Base-by-base conservation (phyloP, 192 early-diverging fungal species). In the Kickxella alabastrina region DNA sequence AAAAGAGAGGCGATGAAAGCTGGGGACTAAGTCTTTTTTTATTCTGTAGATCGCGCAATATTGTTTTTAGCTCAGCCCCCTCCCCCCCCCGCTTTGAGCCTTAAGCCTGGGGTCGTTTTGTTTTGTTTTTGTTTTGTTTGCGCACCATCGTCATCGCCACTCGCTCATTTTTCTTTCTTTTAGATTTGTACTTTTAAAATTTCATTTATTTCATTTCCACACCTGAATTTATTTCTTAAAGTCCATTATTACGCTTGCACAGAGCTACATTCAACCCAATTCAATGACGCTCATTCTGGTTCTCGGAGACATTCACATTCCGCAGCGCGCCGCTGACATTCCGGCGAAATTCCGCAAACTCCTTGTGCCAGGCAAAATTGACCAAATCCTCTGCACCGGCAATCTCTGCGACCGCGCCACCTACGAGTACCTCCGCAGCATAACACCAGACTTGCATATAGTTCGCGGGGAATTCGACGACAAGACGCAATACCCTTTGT, bases 301-400 rank as follows among this genome's bases (percentile, higher is more conserved):
- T 43, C 85, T 97, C 60, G 93, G 93, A 49, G 94, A 98, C 72
- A 80, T 95, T 50, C 91, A 97, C 80, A 91, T 98, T 73, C 95
- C 95, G 29, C 83, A 94, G 55, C 83, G 95, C 6, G 86, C 85
- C 19, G 80, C 87, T 27, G 88, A 89, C 74, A 77, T 98, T 34
- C 94, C 95, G 0, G 68, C 80, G 34, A 93, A 93, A 66, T 96
- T 98, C 77, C 91, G 88, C 65, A 92, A 89, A 65, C 79, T 98
- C 24, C 79, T 97, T 49, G 90, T 89, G 5, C 90, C 91, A 7
- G 95, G 95, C 32, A 98, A 98, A 66, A 98, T 98, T 54, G 90
- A 95, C 65, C 86, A 89, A 62, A 92, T 97, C 59, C 81, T 98
- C 36, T 89, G 85, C 62, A 95, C 92, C 4, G 95, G 95, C 26